Base-by-base conservation (phyloP, 192 early-diverging fungal species). In the Umbelopsis ramanniana region DNA sequence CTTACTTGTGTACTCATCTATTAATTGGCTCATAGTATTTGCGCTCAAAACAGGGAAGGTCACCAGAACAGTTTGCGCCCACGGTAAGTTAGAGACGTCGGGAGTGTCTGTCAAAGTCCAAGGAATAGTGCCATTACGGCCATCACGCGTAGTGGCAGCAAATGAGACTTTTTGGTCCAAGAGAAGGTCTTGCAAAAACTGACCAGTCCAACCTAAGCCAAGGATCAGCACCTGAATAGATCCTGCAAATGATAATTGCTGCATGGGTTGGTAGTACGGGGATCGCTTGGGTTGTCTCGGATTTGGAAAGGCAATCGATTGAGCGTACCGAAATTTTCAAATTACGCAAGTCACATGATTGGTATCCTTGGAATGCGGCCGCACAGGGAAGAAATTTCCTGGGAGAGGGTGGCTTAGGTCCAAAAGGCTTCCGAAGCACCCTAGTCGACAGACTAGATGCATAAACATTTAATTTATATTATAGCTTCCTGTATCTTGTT, bases 41-140 rank as follows among this genome's bases (percentile, higher is more conserved):
- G 76, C 66, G 7, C 79, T 70, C 21, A 74, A 74, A 10, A 91
- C 47, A 0, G 89, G 87, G 73, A 91, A 91, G 0, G 89, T 90
- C 6, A 91, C 70, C 0, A 91, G 63, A 23, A 91, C 75, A 0
- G 84, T 87, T 26, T 72, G 46, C 1, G 86, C 83, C 19, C 29
- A 45, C 0, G 89, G 89, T 6, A 91, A 76, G 1, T 24, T 45
- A 5, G 75, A 52, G 0, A 80, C 68, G 63, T 89, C 82, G 8
- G 75, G 72, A 14, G 38, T 55, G 0, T 82, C 77, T 60, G 81
- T 75, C 11, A 88, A 82, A 1, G 54, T 70, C 75, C 87, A 91
- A 0, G 66, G 21, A 47, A 91, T 88, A 21, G 87, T 86, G 19
- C 71, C 55, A 54, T 85, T 74, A 33, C 87, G 78, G 12, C 89